These are phyloP conservation scores for Earliella scabrosa DNA, from an alignment of 1,284 basidiomycete species.

Conservation along the genomic window DNA sequence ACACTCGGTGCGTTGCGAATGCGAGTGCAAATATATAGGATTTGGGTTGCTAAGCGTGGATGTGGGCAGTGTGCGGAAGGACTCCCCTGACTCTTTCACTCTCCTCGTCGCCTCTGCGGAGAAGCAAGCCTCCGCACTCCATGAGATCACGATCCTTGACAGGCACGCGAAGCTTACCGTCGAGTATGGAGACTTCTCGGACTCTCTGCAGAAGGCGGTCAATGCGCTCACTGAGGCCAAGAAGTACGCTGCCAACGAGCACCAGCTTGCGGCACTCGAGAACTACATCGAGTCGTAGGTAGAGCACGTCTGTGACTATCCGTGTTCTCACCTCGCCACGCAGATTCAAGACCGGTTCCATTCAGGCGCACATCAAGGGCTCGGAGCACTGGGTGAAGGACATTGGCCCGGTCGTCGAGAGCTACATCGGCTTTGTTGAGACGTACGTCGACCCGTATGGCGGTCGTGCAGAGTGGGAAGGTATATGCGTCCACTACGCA, in stretches of 20 bases:
- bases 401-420: slow-evolving; percentile 85
- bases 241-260: slow-evolving; percentile 72
- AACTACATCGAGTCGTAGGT: slow-evolving; percentile 78
- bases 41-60: not conserved
- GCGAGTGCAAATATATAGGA: not conserved
- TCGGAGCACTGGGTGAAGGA: slow-evolving; percentile 86
- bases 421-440: slow-evolving; percentile 71
- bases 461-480: slow-evolving; percentile 87
- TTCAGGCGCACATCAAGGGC: slow-evolving; percentile 77
- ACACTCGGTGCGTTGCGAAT: slow-evolving; percentile 66
- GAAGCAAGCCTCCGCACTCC: slow-evolving; percentile 40
- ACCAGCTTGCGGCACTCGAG: slow-evolving; percentile 76
- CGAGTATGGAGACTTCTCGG: slow-evolving; percentile 74
- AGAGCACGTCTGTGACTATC: not conserved
- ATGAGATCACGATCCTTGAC: slow-evolving; percentile 50
- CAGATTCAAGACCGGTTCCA: slow-evolving; percentile 78
- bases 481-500: slow-evolving; percentile 34
- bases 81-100: slow-evolving; percentile 59
- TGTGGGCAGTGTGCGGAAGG: slow-evolving; percentile 64
- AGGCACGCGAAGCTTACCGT: slow-evolving; percentile 59
- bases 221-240: slow-evolving; percentile 69
- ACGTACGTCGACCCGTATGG: slow-evolving; percentile 88
- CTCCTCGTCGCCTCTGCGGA: slow-evolving; percentile 76
- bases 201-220: slow-evolving; percentile 55
- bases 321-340: not conserved